Evolutionary conservation across 1,139 yeast genomes (phyloP), one percentile per base, ranked within the genome.

Genomic region (Kluyveromyces marxianus): DNA sequence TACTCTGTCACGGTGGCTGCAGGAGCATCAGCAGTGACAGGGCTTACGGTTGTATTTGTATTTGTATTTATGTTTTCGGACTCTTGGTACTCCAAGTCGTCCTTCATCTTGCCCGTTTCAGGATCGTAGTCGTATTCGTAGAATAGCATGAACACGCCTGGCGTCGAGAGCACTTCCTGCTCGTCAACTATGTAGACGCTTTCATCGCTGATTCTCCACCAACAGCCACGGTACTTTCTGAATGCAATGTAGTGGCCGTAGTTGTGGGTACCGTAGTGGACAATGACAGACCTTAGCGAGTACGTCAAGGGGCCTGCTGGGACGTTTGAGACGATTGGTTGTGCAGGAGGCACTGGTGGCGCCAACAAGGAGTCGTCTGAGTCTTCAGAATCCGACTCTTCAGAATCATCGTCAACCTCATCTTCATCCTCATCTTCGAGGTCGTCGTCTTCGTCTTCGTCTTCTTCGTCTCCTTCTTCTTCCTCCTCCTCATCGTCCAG

Each of bases 151-250:
- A 89, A 90, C 0, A 94, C 89, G 25, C 97, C 97, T 50, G 86
- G 94, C 3, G 90, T 80, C 14, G 74, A 72, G 49, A 86, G 68
- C 1, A 88, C 97, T 62, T 89, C 95, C 6, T 76, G 76, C 60
- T 87, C 95, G 25, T 79, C 76, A 1, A 88, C 89, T 26, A 85
- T 76, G 52, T 85, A 80, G 3, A 89, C 95, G 2, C 82, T 80
- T 59, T 90, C 96, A 65, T 90, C 97, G 57, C 95, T 83, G 26
- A 89, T 81, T 63, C 96, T 77, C 96, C 96, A 89, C 97, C 97
- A 90, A 8, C 80, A 74, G 1, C 94, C 95, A 56, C 94, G 75
- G 48, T 72, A 75, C 56, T 79, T 82, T 57, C 97, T 77, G 67
- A 77, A 90, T 44, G 95, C 87, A 49, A 90, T 87, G 63, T 90